Conservation (phyloP, 176 grass and related monocot genomes). For the Musa itinerans region DNA sequence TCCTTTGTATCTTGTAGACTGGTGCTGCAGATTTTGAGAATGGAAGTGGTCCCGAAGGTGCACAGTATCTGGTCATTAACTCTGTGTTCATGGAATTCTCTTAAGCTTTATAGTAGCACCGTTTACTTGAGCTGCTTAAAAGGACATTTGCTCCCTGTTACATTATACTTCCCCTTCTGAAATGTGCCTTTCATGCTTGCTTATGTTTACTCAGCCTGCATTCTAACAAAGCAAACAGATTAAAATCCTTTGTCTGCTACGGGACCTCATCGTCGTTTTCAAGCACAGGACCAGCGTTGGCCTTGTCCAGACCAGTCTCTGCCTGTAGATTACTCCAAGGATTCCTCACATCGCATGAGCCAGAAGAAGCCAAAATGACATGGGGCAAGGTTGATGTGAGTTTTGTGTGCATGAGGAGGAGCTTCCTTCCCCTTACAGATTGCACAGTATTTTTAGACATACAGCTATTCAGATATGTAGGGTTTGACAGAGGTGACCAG, state of each 20-base stretch:
- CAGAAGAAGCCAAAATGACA: neutral
- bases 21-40: constrained; percentile 70
- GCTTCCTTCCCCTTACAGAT: neutral
- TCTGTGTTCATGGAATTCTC: too few species aligned
- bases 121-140: neutral
- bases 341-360: neutral
- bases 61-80: too few species aligned
- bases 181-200: too few species aligned
- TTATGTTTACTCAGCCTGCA: too few species aligned
- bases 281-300: neutral
- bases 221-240: too few species aligned
- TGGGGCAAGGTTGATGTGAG: too few species aligned
- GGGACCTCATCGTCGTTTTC: neutral
- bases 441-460: neutral
- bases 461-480: neutral
- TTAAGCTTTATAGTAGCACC: neutral
- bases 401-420: too few species aligned
- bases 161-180: too few species aligned
- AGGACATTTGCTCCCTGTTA: too few species aligned
- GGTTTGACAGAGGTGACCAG: neutral
- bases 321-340: neutral
- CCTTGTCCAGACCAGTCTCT: neutral
- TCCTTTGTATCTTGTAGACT: constrained; percentile 75
- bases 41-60: constrained; percentile 48
- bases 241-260: neutral